These are phyloP conservation scores for Cladorrhinum sp. DNA, from an alignment of 2,329 filamentous ascomycete species.

Conservation along the genomic window DNA sequence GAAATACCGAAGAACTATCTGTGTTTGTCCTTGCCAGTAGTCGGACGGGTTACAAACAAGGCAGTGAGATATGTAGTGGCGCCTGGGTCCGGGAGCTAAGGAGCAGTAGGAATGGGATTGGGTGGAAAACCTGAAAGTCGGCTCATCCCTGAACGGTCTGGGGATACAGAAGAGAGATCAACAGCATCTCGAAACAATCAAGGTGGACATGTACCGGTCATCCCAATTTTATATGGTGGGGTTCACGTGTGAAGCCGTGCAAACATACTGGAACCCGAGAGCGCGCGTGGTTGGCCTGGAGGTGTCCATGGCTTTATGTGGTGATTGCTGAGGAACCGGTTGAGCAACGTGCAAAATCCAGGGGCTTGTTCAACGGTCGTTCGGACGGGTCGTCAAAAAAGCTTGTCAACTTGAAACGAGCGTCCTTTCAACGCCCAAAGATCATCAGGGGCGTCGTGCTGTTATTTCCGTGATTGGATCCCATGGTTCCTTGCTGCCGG, in stretches of 20 bases:
- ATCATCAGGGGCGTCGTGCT: not conserved
- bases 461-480: not conserved
- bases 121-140: not conserved
- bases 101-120: not conserved
- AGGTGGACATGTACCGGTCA: not conserved
- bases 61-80: not conserved
- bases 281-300: not conserved
- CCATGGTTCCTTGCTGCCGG: not conserved
- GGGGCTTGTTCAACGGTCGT: not conserved
- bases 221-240: slow-evolving; percentile 11
- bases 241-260: not conserved
- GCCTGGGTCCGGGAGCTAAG: not conserved
- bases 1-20: too few relatives aligned
- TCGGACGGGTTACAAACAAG: not conserved
- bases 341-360: not conserved
- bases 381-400: not conserved
- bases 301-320: not conserved
- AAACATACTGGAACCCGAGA: slow-evolving; percentile 7
- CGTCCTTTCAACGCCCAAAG: not conserved
- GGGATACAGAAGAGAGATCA: not conserved
- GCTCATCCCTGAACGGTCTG: not conserved
- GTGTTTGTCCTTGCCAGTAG: not conserved
- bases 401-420: slow-evolving; percentile 13
- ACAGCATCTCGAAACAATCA: slow-evolving; percentile 4
- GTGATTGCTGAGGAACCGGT: not conserved